Conservation (phyloP, 768 basidiomycete species). For the Tricholoma saponaceum region DNA sequence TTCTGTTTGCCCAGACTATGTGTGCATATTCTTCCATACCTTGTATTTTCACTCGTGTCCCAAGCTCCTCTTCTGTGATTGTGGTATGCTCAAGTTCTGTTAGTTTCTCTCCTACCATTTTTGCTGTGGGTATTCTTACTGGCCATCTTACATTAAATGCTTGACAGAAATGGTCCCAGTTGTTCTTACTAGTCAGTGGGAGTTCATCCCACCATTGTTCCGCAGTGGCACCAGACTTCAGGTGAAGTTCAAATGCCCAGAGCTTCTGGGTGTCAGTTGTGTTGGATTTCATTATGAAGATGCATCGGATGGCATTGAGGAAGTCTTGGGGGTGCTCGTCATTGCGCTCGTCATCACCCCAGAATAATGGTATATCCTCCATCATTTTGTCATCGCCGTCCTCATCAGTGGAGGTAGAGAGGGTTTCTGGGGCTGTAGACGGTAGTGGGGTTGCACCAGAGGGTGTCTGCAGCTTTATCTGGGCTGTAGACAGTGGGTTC, state of each 20-base stretch:
- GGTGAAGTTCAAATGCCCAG: background rate
- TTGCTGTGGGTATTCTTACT: background rate
- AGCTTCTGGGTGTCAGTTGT: background rate
- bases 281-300: background rate
- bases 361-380: background rate
- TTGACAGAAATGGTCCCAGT: background rate
- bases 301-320: background rate
- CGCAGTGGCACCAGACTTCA: constrained; percentile 1
- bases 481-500: background rate
- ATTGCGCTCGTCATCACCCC: background rate
- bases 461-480: background rate
- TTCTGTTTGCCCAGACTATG: no score
- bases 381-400: no score
- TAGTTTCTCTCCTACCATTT: constrained; percentile 12
- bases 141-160: constrained; percentile 3
- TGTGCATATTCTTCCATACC: background rate
- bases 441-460: no score
- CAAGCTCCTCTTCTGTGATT: constrained; percentile 10
- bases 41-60: constrained; percentile 10
- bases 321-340: background rate
- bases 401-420: no score
- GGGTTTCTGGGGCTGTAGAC: no score
- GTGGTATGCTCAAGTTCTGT: constrained; percentile 6
- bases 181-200: background rate
- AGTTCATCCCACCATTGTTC: constrained; percentile 1